Base-by-base conservation (phyloP, 2,329 filamentous ascomycete genomes). In the Verticillium albo-atrum region DNA sequence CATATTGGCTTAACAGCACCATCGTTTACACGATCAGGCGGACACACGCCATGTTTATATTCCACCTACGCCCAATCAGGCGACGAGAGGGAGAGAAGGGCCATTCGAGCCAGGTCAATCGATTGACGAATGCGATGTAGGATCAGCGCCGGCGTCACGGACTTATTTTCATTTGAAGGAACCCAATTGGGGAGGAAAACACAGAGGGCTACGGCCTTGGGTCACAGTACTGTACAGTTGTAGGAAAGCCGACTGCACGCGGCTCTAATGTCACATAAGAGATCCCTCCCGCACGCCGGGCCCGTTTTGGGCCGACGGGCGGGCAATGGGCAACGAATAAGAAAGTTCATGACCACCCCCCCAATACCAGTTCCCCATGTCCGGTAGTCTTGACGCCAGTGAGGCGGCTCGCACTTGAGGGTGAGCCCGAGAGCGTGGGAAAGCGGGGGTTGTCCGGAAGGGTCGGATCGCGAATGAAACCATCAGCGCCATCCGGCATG, bases 71-170 rank as follows among this genome's bases (percentile, higher is more conserved):
- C 51, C 23, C 26, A 30, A 30, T 25, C 25, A 55, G 37, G 58
- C 53, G 59, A 55, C 58, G 35, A 59, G 59, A 59, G 51, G 51
- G 59, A 57, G 59, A 55, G n/a, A 23, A 17, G 34, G 54, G 60
- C 59, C 56, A 53, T 59, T 54, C 50, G 54, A 23, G 42, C 42
- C 42, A 23, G 37, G 9, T 7, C 42, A 7, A 47, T 47, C n/a
- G n/a, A 12, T 23, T 47, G 42, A 47, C 42, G 42, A 47, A 47
- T 47, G n/a, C 42, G 42, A 47, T 25, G 42, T 47, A 47, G 56
- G 55, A 56, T 50, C 60, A 63, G 58, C 62, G 62, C 60, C 58
- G 62, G 62, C 60, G 62, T 63, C 58, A 54, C 62, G 60, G 62
- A 56, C 37, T 58, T 54, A 23, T 56, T 58, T 58, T 42, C 25